A percentile compares a stretch with the other conserved stretches of the same genome.
These are phyloP conservation scores for Colletotrichum zoysiae DNA, from an alignment of 2,329 filamentous ascomycete species.

Conservation along the genomic window DNA sequence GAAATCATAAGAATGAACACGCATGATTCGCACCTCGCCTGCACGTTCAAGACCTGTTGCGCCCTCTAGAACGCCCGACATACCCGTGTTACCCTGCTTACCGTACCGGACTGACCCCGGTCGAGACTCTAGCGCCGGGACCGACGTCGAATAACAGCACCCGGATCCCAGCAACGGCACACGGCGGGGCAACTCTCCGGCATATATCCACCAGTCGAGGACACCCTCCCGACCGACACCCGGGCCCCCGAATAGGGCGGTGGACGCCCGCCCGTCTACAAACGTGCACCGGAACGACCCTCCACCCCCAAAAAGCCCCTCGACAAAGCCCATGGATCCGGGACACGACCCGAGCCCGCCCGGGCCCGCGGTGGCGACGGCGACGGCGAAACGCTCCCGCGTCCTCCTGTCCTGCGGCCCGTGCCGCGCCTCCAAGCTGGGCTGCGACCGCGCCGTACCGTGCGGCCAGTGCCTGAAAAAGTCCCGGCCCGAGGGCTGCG, in stretches of 20 bases:
- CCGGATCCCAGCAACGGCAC: conserved; percentile 2
- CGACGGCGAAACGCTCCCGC: conserved; percentile 57
- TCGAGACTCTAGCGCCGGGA: neutral
- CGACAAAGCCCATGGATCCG: conserved; percentile 4
- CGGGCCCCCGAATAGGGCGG: no score
- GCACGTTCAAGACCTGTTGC: neutral
- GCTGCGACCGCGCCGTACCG: conserved; percentile 66
- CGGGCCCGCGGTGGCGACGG: conserved; percentile 1
- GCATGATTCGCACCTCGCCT: conserved; percentile 1
- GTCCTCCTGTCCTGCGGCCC: conserved; percentile 65
- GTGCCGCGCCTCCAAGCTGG: conserved; percentile 67
- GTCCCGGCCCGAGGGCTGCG: conserved; percentile 59
- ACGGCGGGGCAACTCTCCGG: neutral
- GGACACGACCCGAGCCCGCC: neutral
- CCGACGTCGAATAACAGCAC: neutral
- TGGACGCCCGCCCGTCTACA: neutral
- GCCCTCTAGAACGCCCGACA: neutral
- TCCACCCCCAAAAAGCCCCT: neutral
- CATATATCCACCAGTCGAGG: no score
- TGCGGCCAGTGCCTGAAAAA: conserved; percentile 67
- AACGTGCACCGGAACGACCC: neutral
- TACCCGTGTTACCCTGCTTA: neutral
- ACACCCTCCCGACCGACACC: neutral
- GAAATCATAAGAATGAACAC: conserved; percentile 12
- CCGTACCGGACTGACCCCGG: neutral